Base-by-base conservation (phyloP, 768 basidiomycete genomes). In the Hebeloma cylindrosporum region DNA sequence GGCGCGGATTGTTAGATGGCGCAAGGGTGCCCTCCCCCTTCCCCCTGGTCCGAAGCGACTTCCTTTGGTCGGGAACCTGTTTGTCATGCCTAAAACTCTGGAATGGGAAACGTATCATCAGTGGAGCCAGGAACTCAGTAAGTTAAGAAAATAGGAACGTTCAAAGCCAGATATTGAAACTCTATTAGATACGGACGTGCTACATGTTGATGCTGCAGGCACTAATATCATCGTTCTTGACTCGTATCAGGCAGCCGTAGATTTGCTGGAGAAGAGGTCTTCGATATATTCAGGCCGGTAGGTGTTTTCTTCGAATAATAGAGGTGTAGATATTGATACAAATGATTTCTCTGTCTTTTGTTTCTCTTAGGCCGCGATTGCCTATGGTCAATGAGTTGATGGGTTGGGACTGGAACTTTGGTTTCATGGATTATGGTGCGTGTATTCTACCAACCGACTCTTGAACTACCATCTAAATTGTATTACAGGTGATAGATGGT, bases 181-280 rank as follows among this genome's bases (percentile, higher is more conserved):
- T 29, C 29, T 22, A 8, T 10, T 37, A 65, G 64, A 55, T 32
- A 59, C 63, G 7, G 62, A 65, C 33, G 60, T 66, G 14, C 46
- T 68, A 3, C 53, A 63, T 41, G 51, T 65, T n/a, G 47, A 60
- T 32, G 51, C 59, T 17, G 56, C 53, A 16, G 65, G 65, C 6
- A 59, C 54, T 5, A 30, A 46, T 13, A 37, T 62, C 25, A 52
- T 64, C 26, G 50, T 65, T n/a, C 48, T 77, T 31, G 70, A 71
- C 42, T 63, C 68, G 2, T 38, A 62, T 6, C 59, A 72, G 26
- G 65, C 69, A 1, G 66, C 66, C 2, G 47, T 51, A 7, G 74
- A 74, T 10, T 60, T 77, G 10, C 57, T 77, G 40, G 73, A 75
- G 37, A 70, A 64, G 40, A 55, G 68, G n/a, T 70, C 68, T 5